Conservation (phyloP, 139 green algal species). For the Coelastrella sp. region DNA sequence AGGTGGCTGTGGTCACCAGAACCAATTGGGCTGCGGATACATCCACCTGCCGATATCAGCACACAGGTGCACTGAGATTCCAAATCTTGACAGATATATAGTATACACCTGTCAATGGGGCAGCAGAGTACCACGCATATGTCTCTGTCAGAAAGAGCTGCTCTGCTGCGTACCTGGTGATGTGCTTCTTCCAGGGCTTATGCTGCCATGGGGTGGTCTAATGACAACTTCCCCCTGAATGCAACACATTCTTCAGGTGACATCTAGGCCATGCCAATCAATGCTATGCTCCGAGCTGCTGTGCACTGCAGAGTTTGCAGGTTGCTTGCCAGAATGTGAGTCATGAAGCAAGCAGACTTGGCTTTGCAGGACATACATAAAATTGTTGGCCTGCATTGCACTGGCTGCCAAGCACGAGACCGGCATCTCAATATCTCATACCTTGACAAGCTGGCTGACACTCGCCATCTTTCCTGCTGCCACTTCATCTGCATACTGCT, state of each 20-base stretch:
- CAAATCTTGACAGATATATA: too few species aligned
- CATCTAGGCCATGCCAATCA: neutral
- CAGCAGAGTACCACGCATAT: too few species aligned
- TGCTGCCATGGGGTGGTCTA: slow-evolving; percentile 28
- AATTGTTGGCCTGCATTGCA: too few species aligned
- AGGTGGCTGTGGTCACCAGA: slow-evolving; percentile 23
- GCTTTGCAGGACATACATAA: too few species aligned
- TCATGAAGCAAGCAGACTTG: neutral
- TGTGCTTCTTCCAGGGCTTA: slow-evolving; percentile 19
- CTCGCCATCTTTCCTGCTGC: slow-evolving; percentile 35
- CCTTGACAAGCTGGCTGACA: slow-evolving; percentile 38
- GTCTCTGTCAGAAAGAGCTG: too few species aligned
- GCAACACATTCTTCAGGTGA: neutral
- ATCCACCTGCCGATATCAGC: neutral
- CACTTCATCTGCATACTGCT: slow-evolving; percentile 13
- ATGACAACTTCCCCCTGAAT: slow-evolving; percentile 31
- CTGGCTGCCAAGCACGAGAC: too few species aligned
- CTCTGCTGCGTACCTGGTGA: too few species aligned
- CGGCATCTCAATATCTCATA: too few species aligned
- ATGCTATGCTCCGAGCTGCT: neutral
- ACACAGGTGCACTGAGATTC: neutral
- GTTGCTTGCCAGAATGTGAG: too few species aligned
- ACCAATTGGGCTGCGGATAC: neutral
- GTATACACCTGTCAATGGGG: too few species aligned
- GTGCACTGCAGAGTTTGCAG: neutral